Evolutionary conservation across 1,284 basidiomycete genomes (phyloP).

Genomic region (Boletus semigastroideus): DNA sequence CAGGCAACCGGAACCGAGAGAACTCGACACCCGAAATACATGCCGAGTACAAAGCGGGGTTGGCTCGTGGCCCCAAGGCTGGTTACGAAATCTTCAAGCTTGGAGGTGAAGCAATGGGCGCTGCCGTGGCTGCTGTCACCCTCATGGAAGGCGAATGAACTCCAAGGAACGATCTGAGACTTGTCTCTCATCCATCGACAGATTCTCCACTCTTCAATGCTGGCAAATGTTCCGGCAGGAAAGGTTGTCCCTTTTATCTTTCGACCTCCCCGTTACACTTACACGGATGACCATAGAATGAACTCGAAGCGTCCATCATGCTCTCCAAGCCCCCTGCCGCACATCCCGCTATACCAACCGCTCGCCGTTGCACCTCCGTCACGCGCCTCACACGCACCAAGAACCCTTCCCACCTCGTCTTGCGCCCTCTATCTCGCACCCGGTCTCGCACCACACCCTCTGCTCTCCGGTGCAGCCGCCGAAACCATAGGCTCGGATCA

Average conservation of each 20-base stretch:
- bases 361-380: slow-evolving; percentile 62
- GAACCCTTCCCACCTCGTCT: slow-evolving; percentile 74
- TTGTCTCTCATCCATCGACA: slow-evolving; percentile 25
- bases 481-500: slow-evolving; percentile 54
- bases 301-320: slow-evolving; percentile 79
- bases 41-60: slow-evolving; percentile 54
- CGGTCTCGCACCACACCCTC: slow-evolving; percentile 57
- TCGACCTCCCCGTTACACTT: neutral
- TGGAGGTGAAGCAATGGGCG: slow-evolving; percentile 81
- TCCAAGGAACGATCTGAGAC: neutral
- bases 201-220: slow-evolving; percentile 79
- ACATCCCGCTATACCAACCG: slow-evolving; percentile 55
- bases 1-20: slow-evolving; percentile 60
- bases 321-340: slow-evolving; percentile 69
- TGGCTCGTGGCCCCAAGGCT: slow-evolving; percentile 55
- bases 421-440: slow-evolving; percentile 70
- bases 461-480: slow-evolving; percentile 65
- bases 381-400: slow-evolving; percentile 66
- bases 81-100: slow-evolving; percentile 62
- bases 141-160: slow-evolving; percentile 60
- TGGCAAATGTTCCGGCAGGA: slow-evolving; percentile 75
- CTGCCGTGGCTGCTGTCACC: slow-evolving; percentile 73
- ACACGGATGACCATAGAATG: slow-evolving; percentile 51
- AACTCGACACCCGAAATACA: slow-evolving; percentile 64
- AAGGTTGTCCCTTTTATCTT: slow-evolving; percentile 47